A percentile compares a stretch with the other conserved stretches of the same genome.
Conservation (phyloP, 805 yeast species). For the Myxozyma geophila region DNA sequence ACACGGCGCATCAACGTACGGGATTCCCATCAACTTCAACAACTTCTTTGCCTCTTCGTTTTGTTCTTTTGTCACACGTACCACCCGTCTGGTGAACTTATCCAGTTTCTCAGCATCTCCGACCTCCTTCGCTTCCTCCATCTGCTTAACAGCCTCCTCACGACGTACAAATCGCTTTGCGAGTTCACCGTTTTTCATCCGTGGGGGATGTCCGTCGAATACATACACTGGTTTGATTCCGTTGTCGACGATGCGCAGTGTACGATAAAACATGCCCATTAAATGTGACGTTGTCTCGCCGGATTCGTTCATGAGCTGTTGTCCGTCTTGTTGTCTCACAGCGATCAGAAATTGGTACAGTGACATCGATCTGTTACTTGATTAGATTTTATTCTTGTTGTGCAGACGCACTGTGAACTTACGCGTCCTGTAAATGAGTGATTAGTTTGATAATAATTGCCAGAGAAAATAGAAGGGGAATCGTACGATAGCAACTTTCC, state of each 20-base stretch:
- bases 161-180: conserved; percentile 80
- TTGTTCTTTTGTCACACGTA: conserved; percentile 84
- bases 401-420: conserved; percentile 15
- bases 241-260: conserved; percentile 83
- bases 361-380: conserved; percentile 81
- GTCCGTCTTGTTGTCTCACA: conserved; percentile 97
- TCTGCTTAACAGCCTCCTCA: conserved; percentile 78
- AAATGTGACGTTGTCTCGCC: conserved; percentile 94
- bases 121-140: conserved; percentile 75
- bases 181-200: conserved; percentile 87
- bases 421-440: conserved; percentile 40
- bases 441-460: not conserved
- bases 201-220: conserved; percentile 98
- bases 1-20: conserved; percentile 90
- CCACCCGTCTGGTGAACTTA: conserved; percentile 83
- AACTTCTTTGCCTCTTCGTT: conserved; percentile 90
- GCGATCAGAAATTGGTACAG: conserved; percentile 94
- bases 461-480: not conserved
- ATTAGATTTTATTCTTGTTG: not conserved
- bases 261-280: conserved; percentile 95
- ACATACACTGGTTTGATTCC: conserved; percentile 98
- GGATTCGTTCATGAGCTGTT: conserved; percentile 78
- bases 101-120: conserved; percentile 78
- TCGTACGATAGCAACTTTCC: conserved; percentile 88
- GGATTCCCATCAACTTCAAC: conserved; percentile 90